These are phyloP conservation scores for Vaccinium corymbosum DNA, from an alignment of 148 eudicot species.

Conservation along the genomic window DNA sequence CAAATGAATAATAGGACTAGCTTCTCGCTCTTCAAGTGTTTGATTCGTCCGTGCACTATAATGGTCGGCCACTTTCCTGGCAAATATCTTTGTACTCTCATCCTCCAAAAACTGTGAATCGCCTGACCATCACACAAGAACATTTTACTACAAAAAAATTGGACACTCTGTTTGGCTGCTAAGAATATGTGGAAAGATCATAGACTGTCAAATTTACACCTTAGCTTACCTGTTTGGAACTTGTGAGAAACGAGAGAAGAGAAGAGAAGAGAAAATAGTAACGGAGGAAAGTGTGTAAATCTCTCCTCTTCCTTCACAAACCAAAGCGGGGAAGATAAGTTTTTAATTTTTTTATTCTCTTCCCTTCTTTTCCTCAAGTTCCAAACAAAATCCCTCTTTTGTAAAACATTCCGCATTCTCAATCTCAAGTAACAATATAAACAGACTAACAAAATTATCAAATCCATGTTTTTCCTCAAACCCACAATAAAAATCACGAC, in stretches of 20 bases:
- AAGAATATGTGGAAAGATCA: not conserved
- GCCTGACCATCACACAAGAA: constrained; percentile 30
- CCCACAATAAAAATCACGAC: constrained; percentile 3
- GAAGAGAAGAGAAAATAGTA: too few relatives aligned
- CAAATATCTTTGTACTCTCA: constrained; percentile 57
- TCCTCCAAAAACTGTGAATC: constrained; percentile 62
- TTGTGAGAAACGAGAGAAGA: too few relatives aligned
- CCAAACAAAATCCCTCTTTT: not conserved
- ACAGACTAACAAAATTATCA: not conserved
- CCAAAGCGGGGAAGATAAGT: too few relatives aligned
- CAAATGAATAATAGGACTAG: constrained; percentile 94
- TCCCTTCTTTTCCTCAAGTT: too few relatives aligned
- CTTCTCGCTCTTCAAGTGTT: constrained; percentile 92
- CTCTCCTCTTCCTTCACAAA: too few relatives aligned
- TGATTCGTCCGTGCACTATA: constrained; percentile 96
- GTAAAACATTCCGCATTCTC: not conserved
- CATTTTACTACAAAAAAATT: not conserved
- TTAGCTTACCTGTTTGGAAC: not conserved
- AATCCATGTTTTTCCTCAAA: not conserved
- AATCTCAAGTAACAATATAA: too few relatives aligned
- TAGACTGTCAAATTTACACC: not conserved
- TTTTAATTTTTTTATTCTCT: too few relatives aligned
- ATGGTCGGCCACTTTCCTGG: constrained; percentile 93
- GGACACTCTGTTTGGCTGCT: not conserved
- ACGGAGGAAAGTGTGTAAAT: too few relatives aligned